phyloP scores from a whole-genome alignment of 2,329 filamentous ascomycete species.

The Huntiella moniliformis region DNA sequence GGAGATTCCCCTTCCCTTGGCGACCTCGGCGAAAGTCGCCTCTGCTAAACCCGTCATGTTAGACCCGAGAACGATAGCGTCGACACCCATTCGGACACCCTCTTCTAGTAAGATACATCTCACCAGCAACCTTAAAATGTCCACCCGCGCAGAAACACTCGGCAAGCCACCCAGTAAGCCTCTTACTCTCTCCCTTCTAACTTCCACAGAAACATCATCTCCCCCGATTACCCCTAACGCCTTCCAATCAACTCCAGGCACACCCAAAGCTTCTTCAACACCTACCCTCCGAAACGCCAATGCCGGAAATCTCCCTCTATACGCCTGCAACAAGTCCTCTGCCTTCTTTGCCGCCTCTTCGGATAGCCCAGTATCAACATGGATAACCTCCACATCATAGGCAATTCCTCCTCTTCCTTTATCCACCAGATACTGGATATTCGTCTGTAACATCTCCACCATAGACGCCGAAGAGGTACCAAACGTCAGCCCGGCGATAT shows the following conservation, averaged over 20 bases:
- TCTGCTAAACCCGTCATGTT: slow-evolving; percentile 79
- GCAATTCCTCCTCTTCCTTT: slow-evolving; percentile 40
- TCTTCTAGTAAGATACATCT: slow-evolving; percentile 51
- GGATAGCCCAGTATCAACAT: slow-evolving; percentile 28
- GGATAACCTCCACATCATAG: slow-evolving; percentile 47
- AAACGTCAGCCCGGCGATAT: slow-evolving; percentile 67
- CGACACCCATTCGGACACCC: slow-evolving; percentile 40
- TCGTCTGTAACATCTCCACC: slow-evolving; percentile 54
- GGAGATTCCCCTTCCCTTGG: slow-evolving; percentile 73
- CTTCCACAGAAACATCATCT: not conserved
- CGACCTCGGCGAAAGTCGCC: slow-evolving; percentile 67
- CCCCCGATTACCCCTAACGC: slow-evolving; percentile 18
- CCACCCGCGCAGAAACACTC: slow-evolving; percentile 56
- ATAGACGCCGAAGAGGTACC: slow-evolving; percentile 65
- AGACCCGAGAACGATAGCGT: slow-evolving; percentile 62
- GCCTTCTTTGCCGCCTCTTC: slow-evolving; percentile 20
- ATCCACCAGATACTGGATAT: slow-evolving; percentile 44
- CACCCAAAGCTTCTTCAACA: slow-evolving; percentile 41
- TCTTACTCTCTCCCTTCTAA: slow-evolving; percentile 25
- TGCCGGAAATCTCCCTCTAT: slow-evolving; percentile 43
- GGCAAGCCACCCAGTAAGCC: slow-evolving; percentile 40
- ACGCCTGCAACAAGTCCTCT: slow-evolving; percentile 28
- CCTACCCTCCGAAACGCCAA: slow-evolving; percentile 44
- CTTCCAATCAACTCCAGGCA: slow-evolving; percentile 35
- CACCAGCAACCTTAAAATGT: slow-evolving; percentile 52